Base-by-base conservation (phyloP, 768 basidiomycete species). In the Phaeolepiota aurea region DNA sequence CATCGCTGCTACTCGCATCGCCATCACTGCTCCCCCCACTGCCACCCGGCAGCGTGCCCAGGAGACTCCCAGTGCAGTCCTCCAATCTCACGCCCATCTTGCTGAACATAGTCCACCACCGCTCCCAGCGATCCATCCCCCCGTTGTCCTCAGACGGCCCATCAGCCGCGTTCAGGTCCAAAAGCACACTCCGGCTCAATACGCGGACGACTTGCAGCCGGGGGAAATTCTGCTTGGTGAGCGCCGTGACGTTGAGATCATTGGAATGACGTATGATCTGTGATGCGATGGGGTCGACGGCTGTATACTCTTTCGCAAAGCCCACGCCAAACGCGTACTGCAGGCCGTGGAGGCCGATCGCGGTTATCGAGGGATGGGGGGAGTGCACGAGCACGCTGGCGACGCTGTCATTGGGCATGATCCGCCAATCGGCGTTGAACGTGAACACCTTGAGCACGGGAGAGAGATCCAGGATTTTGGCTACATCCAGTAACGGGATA, bases 341-440 rank as follows among this genome's bases (percentile, higher is more conserved):
- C 7, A 86, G 68, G 5, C 82, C 81, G 48, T 87, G 81, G 12
- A 84, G 66, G 0, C 85, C 85, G 20, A 87, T 73, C 28, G 74
- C 70, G 0, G 54, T 67, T 45, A 87, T 72, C 31, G 70, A 70
- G 7, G 58, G 52, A 44, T 82, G 84, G 2, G 82, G 79, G 7
- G 61, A 62, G 41, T 66, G 63, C 7, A 71, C 68, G 5, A 81
- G 57, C 20, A 57, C 53, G 44, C 61, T 66, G 44, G 55, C 60
- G 16, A 45, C 48, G 28, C 60, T 54, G 36, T 52, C 51, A 37
- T 64, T 58, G 32, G 59, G 62, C 37, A 52, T 51, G 32, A 81
- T 57, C 10, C 72, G 71, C 84, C 86, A 87, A 54, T 88, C 86
- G 19, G 70, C 76, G 53, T 86, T 87, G 63, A 88, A 87, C 16